A percentile compares a stretch with the other conserved stretches of the same genome.
Conservation (phyloP, 2,329 filamentous ascomycete species). For the Trichoderma sp. region DNA sequence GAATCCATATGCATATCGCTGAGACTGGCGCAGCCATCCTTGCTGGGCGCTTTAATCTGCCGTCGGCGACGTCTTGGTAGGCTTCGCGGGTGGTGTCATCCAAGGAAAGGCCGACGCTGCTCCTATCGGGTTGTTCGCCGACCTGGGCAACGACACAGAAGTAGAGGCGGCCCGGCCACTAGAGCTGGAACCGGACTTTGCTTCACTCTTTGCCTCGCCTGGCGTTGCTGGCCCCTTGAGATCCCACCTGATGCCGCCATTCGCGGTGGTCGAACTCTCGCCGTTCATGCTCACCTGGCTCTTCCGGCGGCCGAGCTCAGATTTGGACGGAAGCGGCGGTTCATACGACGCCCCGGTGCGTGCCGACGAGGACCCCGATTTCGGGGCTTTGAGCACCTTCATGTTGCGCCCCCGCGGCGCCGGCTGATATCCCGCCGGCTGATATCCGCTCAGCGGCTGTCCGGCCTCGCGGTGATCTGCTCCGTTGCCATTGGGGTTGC, state of each 20-base stretch:
- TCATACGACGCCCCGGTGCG: slow-evolving; percentile 54
- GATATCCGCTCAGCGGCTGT: slow-evolving; percentile 61
- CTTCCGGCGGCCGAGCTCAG: slow-evolving; percentile 52
- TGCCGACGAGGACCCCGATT: slow-evolving; percentile 54
- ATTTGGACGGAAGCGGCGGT: slow-evolving; percentile 43
- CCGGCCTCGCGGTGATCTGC: slow-evolving; percentile 52
- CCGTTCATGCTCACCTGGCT: slow-evolving; percentile 42
- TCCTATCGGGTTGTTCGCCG: slow-evolving; percentile 73
- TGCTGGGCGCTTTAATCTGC: slow-evolving; percentile 22
- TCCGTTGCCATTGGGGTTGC: slow-evolving; percentile 51
- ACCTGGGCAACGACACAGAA: slow-evolving; percentile 47
- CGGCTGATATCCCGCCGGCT: slow-evolving; percentile 70
- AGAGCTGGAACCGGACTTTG: slow-evolving; percentile 3
- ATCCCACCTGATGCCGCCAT: slow-evolving; percentile 48
- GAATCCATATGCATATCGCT: neutral
- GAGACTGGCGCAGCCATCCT: neutral
- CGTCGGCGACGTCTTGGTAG: slow-evolving; percentile 34
- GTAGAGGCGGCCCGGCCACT: slow-evolving; percentile 31
- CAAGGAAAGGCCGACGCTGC: slow-evolving; percentile 93
- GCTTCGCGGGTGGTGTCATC: slow-evolving; percentile 61
- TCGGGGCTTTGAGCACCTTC: slow-evolving; percentile 83
- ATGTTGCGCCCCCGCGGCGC: slow-evolving; percentile 67
- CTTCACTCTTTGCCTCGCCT: neutral
- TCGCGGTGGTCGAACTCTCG: slow-evolving; percentile 25
- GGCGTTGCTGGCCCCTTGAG: slow-evolving; percentile 41